A percentile compares a stretch with the other conserved stretches of the same genome.
These are phyloP conservation scores for Microdochium bolleyi DNA, from an alignment of 2,329 filamentous ascomycete species.

Conservation along the genomic window DNA sequence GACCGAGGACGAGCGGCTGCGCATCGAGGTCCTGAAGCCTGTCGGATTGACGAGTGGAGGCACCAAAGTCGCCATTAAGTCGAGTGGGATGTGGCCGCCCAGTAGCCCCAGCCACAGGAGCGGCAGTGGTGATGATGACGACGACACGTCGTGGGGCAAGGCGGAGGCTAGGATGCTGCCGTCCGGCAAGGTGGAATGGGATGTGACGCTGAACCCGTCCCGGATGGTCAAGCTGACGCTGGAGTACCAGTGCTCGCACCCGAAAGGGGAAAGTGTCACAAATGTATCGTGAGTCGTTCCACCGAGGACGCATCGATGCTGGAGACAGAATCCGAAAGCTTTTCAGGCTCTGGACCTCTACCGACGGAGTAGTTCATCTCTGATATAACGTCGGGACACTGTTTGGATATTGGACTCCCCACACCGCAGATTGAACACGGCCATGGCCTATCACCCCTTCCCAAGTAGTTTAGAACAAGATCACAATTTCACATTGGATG, in stretches of 20 bases:
- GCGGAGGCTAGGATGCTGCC: conserved; percentile 46
- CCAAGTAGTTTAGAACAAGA: no score
- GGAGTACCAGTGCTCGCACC: conserved; percentile 54
- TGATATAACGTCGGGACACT: no score
- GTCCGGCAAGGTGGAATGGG: conserved; percentile 50
- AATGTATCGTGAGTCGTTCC: not conserved
- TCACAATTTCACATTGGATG: no score
- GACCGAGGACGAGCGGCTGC: conserved; percentile 50
- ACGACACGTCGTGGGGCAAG: conserved; percentile 41
- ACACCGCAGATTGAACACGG: no score
- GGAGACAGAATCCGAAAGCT: no score
- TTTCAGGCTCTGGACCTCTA: no score
- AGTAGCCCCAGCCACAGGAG: not conserved
- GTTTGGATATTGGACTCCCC: no score
- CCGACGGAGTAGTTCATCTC: no score
- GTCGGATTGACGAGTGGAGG: conserved; percentile 34
- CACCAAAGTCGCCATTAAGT: conserved; percentile 25
- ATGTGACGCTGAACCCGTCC: conserved; percentile 48
- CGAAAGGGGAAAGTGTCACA: conserved; percentile 36
- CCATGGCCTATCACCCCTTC: no score
- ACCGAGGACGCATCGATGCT: not conserved
- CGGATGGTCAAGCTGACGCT: conserved; percentile 47
- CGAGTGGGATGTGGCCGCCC: conserved; percentile 7
- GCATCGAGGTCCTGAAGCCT: conserved; percentile 41
- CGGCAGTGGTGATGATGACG: conserved; percentile 11